These are phyloP conservation scores for Thraustochytrium striatum DNA, from an alignment of 352 stramenopile species.

Conservation along the genomic window DNA sequence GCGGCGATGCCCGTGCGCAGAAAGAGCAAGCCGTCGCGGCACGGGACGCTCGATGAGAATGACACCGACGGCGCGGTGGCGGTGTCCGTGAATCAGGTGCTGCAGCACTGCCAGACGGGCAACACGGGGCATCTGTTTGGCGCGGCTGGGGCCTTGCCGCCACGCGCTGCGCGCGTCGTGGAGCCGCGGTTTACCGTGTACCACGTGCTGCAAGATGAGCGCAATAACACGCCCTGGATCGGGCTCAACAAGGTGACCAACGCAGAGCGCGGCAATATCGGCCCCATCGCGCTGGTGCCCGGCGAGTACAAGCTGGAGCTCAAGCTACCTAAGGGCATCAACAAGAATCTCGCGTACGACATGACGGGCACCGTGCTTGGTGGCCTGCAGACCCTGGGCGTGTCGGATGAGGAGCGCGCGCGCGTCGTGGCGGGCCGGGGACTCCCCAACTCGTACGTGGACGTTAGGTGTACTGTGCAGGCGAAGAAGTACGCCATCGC, in stretches of 20 bases:
- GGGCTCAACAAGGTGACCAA: constrained; percentile 30
- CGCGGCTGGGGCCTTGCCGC: neutral
- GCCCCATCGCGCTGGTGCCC: neutral
- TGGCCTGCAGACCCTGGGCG: neutral
- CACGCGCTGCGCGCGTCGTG: neutral
- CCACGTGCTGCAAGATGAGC: constrained; percentile 20
- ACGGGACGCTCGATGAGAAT: constrained; percentile 34
- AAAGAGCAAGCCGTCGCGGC: constrained; percentile 3
- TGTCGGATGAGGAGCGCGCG: constrained; percentile 6
- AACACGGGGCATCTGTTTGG: neutral
- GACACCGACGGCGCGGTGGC: constrained; percentile 14
- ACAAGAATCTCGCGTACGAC: constrained; percentile 30
- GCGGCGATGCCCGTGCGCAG: neutral
- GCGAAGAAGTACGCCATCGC: constrained; percentile 24
- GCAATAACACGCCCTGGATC: constrained; percentile 22
- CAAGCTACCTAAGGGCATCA: constrained; percentile 23
- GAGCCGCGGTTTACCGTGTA: constrained; percentile 14
- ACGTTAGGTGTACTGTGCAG: neutral
- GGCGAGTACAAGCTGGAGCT: constrained; percentile 46
- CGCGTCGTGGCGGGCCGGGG: neutral
- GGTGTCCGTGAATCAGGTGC: constrained; percentile 16
- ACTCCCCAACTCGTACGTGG: constrained; percentile 10
- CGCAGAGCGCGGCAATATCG: neutral
- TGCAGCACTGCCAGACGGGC: constrained; percentile 32
- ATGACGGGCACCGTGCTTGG: constrained; percentile 3